Percentiles rank a stretch among this genome's conserved stretches.
phyloP scores from a whole-genome alignment of 768 basidiomycete genomes.

The Sarcodon aspratus region DNA sequence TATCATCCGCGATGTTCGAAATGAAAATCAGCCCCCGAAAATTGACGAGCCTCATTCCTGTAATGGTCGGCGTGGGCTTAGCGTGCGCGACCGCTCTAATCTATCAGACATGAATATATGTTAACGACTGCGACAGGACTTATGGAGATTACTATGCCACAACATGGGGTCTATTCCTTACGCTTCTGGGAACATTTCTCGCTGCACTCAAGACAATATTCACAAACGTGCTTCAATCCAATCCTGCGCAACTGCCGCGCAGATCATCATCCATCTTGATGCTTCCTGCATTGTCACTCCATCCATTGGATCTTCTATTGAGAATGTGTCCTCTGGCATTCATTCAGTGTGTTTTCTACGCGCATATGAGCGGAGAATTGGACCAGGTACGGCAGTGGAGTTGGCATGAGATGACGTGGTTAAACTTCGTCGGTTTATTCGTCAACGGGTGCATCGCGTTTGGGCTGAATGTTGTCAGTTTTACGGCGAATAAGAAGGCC shows the following conservation, averaged over 20 bases:
- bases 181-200: slow-evolving; percentile 81
- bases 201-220: slow-evolving; percentile 91
- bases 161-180: slow-evolving; percentile 71
- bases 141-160: slow-evolving; percentile 97
- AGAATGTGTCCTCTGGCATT: slow-evolving; percentile 91
- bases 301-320: slow-evolving; percentile 79
- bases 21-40: slow-evolving; percentile 49
- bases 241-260: background rate
- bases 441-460: slow-evolving; percentile 86
- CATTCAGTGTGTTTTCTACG: slow-evolving; percentile 72
- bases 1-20: slow-evolving; percentile 62
- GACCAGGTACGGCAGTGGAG: slow-evolving; percentile 41
- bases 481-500: slow-evolving; percentile 89
- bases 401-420: slow-evolving; percentile 26
- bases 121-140: slow-evolving; percentile 37
- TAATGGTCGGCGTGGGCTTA: slow-evolving; percentile 83
- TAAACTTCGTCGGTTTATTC: slow-evolving; percentile 36
- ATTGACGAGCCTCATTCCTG: slow-evolving; percentile 67
- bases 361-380: slow-evolving; percentile 74
- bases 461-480: slow-evolving; percentile 86
- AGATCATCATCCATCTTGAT: slow-evolving; percentile 1
- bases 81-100: slow-evolving; percentile 43
- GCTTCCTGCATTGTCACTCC: slow-evolving; percentile 29
- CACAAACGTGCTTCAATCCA: slow-evolving; percentile 67
- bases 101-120: background rate